phyloP scores from a whole-genome alignment of 495 filamentous ascomycete genomes.

The Trichoderma erinaceum region DNA sequence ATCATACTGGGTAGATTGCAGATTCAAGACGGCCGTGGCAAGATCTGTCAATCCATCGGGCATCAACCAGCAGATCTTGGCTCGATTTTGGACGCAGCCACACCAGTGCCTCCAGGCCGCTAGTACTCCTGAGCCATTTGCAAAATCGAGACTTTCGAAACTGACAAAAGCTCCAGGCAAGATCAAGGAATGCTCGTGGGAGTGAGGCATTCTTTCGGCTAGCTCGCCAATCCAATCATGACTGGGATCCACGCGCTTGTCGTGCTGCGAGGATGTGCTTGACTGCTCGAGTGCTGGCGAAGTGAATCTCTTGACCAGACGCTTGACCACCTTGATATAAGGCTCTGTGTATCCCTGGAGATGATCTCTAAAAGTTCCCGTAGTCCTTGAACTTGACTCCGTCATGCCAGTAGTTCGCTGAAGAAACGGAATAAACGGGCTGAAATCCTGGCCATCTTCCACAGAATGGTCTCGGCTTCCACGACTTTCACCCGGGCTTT shows the following conservation, averaged over 20 bases:
- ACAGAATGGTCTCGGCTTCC: neutral
- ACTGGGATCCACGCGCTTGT: neutral
- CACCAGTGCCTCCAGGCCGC: no score
- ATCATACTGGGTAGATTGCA: neutral
- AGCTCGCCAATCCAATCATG: conserved; percentile 1
- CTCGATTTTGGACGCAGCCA: no score
- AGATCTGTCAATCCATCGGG: neutral
- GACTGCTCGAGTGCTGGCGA: conserved; percentile 20
- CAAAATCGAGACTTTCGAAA: conserved; percentile 13
- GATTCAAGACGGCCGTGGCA: neutral
- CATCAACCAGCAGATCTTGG: neutral
- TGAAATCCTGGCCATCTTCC: neutral
- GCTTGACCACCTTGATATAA: conserved; percentile 24
- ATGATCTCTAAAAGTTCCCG: conserved; percentile 25
- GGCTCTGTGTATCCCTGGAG: conserved; percentile 22
- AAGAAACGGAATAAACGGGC: neutral
- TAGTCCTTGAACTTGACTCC: conserved; percentile 27
- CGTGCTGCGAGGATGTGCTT: conserved; percentile 18
- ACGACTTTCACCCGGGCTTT: neutral
- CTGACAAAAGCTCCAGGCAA: conserved; percentile 39
- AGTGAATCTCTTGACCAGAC: conserved; percentile 29
- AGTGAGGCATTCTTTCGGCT: no score
- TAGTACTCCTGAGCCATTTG: no score
- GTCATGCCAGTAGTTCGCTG: conserved; percentile 24
- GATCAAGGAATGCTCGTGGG: conserved; percentile 16